A percentile compares a stretch with the other conserved stretches of the same genome.
Conservation (phyloP, 768 basidiomycete genomes). For the Phanerodontia chrysosporium region DNA sequence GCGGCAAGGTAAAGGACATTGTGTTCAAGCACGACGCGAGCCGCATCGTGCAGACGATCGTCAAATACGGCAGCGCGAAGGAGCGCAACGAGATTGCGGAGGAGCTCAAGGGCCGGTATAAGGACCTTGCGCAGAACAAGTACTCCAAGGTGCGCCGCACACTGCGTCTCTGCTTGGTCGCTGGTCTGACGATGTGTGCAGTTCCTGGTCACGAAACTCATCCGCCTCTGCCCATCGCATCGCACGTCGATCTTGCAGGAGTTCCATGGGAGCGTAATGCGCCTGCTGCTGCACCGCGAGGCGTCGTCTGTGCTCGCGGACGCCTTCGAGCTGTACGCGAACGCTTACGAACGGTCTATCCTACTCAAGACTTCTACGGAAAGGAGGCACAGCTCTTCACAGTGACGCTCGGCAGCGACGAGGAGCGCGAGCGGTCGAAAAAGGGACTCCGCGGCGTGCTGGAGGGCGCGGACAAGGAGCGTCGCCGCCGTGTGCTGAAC, state of each 20-base stretch:
- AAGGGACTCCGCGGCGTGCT: slow-evolving; percentile 68
- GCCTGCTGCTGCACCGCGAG: slow-evolving; percentile 79
- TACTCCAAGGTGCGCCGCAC: slow-evolving; percentile 72
- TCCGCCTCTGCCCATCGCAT: slow-evolving; percentile 69
- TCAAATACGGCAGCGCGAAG: slow-evolving; percentile 72
- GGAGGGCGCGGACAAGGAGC: slow-evolving; percentile 57
- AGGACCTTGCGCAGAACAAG: slow-evolving; percentile 75
- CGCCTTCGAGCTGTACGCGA: slow-evolving; percentile 83
- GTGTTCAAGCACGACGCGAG: slow-evolving; percentile 92
- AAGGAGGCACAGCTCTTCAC: slow-evolving; percentile 77
- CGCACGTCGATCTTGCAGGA: slow-evolving; percentile 74
- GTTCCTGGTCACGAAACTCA: slow-evolving; percentile 81
- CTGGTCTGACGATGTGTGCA: slow-evolving; percentile 23
- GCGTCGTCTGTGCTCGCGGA: slow-evolving; percentile 83
- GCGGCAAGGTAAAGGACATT: slow-evolving; percentile 81
- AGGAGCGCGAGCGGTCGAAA: slow-evolving; percentile 60
- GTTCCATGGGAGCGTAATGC: slow-evolving; percentile 71
- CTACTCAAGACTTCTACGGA: slow-evolving; percentile 89
- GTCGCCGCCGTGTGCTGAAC: slow-evolving; percentile 59
- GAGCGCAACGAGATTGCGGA: slow-evolving; percentile 78
- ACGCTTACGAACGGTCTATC: slow-evolving; percentile 77
- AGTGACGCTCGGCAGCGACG: slow-evolving; percentile 47
- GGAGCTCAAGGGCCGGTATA: slow-evolving; percentile 80
- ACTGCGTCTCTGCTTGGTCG: neutral
- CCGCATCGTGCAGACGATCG: slow-evolving; percentile 74